Conservation (phyloP, 2,329 filamentous ascomycete genomes). For the Phialocephala sp. region DNA sequence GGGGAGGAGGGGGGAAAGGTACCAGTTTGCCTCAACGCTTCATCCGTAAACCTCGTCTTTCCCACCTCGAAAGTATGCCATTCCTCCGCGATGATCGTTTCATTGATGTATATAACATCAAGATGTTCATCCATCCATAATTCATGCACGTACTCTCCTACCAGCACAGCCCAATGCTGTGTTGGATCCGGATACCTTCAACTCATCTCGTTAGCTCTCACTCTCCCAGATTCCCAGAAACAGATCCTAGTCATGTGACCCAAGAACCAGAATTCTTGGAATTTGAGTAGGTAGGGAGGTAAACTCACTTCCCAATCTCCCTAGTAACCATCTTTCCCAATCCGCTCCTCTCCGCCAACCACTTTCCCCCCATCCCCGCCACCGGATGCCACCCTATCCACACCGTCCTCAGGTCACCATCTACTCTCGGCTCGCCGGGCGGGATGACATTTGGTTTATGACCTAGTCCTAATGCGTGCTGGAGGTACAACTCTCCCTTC, state of each 20-base stretch:
- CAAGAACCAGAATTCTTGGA: too few relatives aligned
- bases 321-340: conserved; percentile 62
- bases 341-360: conserved; percentile 62
- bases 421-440: conserved; percentile 42
- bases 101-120: conserved; percentile 62
- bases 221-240: too few relatives aligned
- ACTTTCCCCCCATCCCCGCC: conserved; percentile 60
- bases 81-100: conserved; percentile 49
- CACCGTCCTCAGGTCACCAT: conserved; percentile 49
- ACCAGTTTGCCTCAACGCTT: conserved; percentile 56
- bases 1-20: conserved; percentile 27
- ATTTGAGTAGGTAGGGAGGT: too few relatives aligned
- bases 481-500: conserved; percentile 43
- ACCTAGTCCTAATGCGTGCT: conserved; percentile 52
- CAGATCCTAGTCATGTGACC: too few relatives aligned
- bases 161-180: conserved; percentile 64
- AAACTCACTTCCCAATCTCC: conserved; percentile 49
- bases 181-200: conserved; percentile 59
- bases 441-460: conserved; percentile 52
- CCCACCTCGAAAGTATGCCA: conserved; percentile 59
- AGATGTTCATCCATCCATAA: conserved; percentile 67
- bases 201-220: too few relatives aligned
- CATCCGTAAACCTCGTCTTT: conserved; percentile 59
- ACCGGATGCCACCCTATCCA: conserved; percentile 65
- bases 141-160: conserved; percentile 60